Evolutionary conservation across 2,329 filamentous ascomycete genomes (phyloP).

Genomic region (Lachnellula willkommii): DNA sequence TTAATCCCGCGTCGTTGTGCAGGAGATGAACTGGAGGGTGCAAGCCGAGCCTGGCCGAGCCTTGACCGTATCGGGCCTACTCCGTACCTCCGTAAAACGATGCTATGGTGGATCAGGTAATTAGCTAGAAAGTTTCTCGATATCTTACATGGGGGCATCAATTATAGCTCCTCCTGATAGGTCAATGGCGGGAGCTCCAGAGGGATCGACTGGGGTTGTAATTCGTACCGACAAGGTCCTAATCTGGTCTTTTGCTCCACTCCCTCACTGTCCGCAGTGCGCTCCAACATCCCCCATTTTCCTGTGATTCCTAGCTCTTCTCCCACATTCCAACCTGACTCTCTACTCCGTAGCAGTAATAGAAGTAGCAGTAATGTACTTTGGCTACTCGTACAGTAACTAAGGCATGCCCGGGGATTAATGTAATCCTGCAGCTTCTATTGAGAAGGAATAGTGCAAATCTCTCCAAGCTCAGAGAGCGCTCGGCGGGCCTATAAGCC

Average conservation of each 20-base stretch:
- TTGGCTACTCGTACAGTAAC: neutral
- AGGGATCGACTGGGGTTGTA: neutral
- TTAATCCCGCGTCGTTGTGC: neutral
- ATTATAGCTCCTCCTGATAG: neutral
- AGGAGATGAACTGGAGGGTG: neutral
- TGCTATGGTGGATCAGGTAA: conserved; percentile 13
- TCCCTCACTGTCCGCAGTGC: neutral
- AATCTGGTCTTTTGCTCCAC: neutral
- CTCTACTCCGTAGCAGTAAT: too few relatives aligned
- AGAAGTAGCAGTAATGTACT: too few relatives aligned
- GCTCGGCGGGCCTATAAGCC: neutral
- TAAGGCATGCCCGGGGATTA: neutral
- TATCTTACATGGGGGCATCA: neutral
- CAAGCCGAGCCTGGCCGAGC: conserved; percentile 2
- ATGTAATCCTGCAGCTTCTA: neutral
- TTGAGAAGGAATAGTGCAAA: neutral
- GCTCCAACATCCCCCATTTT: neutral
- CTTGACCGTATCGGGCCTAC: neutral
- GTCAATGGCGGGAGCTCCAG: conserved; percentile 4
- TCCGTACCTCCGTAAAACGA: neutral
- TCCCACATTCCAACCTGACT: neutral
- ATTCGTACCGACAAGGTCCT: neutral
- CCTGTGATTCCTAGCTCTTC: too few relatives aligned
- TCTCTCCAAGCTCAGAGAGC: neutral
- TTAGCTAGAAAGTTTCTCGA: conserved; percentile 13